A percentile compares a stretch with the other conserved stretches of the same genome.
phyloP scores from a whole-genome alignment of 2,329 filamentous ascomycete species.

The Myriangium duriaei region DNA sequence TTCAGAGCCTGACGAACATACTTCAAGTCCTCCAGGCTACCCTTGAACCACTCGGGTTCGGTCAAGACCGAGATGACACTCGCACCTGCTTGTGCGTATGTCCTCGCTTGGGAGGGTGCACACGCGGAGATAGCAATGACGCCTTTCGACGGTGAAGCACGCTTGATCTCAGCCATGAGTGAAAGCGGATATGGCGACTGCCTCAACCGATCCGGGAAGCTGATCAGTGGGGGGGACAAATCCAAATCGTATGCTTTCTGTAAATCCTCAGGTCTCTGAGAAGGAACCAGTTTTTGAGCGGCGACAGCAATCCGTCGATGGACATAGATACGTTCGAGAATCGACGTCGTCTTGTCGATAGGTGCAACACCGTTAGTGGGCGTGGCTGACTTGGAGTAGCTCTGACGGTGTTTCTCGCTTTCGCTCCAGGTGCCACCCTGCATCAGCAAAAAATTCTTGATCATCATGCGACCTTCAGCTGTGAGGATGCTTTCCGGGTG shows the following conservation, averaged over 20 bases:
- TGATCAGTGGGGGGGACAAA: constrained; percentile 70
- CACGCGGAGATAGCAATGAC: constrained; percentile 79
- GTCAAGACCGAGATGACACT: constrained; percentile 98
- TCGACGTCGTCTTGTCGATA: constrained; percentile 59
- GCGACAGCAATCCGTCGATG: constrained; percentile 64
- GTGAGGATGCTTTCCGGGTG: constrained; percentile 96
- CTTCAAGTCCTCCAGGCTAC: constrained; percentile 84
- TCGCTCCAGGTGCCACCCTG: constrained; percentile 86
- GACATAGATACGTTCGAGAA: constrained; percentile 81
- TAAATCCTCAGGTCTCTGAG: constrained; percentile 68
- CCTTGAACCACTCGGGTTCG: constrained; percentile 98
- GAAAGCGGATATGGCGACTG: constrained; percentile 80
- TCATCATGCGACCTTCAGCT: constrained; percentile 74
- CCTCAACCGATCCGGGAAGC: constrained; percentile 65
- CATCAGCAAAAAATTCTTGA: constrained; percentile 82
- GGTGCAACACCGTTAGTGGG: constrained; percentile 14
- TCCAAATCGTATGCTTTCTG: constrained; percentile 78
- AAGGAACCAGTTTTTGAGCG: constrained; percentile 73
- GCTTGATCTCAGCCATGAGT: constrained; percentile 93
- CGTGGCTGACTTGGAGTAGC: constrained; percentile 20
- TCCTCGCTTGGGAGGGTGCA: constrained; percentile 78
- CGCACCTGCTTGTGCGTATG: constrained; percentile 85
- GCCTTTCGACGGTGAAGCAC: constrained; percentile 91
- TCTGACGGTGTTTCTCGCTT: constrained; percentile 46
- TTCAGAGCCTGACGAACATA: constrained; percentile 80